Evolutionary conservation across 73 alveolate genomes (phyloP).

Genomic region (Tetrahymena elliotti): DNA sequence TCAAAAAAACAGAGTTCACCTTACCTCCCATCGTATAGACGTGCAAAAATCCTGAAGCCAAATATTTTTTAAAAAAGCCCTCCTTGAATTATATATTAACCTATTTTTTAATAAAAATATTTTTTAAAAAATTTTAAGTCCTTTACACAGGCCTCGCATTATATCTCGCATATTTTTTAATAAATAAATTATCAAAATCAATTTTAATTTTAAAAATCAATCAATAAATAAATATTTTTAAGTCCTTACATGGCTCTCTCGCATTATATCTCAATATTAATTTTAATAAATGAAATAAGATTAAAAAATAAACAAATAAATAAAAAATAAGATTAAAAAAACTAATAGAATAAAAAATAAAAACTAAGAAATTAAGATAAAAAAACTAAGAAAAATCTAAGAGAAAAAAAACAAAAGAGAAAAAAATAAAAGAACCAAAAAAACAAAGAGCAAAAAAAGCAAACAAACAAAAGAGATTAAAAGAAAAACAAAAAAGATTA

Average conservation of each 20-base stretch:
- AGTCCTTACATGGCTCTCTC: not conserved
- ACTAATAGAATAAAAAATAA: not conserved
- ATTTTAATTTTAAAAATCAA: not conserved
- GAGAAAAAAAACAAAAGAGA: not conserved
- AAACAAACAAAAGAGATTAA: no score
- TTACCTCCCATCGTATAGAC: not conserved
- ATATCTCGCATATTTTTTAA: not conserved
- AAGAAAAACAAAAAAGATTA: no score
- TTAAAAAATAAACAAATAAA: not conserved
- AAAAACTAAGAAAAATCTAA: not conserved
- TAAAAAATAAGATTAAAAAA: not conserved
- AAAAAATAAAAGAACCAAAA: not conserved
- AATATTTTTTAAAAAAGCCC: not conserved
- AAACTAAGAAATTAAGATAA: not conserved
- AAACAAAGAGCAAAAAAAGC: not conserved
- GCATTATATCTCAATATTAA: not conserved
- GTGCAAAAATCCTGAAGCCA: constrained; percentile 1
- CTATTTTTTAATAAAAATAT: not conserved
- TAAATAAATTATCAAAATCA: not conserved
- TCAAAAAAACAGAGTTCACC: not conserved
- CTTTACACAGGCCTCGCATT: not conserved
- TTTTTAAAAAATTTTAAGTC: not conserved
- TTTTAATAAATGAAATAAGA: not conserved
- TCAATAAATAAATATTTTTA: not conserved
- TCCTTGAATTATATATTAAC: not conserved